Percentiles rank a stretch among this genome's conserved stretches.
These are phyloP conservation scores for Rhytidhysteron rufulum DNA, from an alignment of 2,329 filamentous ascomycete species.

Conservation along the genomic window DNA sequence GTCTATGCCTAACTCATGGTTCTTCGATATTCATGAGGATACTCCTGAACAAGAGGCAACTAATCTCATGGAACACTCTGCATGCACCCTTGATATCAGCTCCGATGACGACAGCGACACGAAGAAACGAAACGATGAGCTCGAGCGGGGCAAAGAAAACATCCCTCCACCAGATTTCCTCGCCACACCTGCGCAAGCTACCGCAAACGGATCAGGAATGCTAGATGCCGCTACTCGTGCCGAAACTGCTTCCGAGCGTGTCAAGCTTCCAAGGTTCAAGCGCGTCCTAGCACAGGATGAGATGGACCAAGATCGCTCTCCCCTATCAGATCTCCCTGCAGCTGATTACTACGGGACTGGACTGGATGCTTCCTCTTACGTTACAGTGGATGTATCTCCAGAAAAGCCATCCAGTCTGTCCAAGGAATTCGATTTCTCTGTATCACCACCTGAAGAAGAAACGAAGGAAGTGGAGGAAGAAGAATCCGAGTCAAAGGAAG, in stretches of 20 bases:
- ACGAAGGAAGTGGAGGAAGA: background rate
- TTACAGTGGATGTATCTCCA: constrained; percentile 33
- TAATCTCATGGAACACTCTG: constrained; percentile 88
- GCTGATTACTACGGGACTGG: constrained; percentile 38
- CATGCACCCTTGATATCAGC: constrained; percentile 80
- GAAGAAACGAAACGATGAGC: constrained; percentile 53
- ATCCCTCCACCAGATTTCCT: constrained; percentile 62
- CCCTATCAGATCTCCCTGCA: constrained; percentile 33
- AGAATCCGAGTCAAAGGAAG: constrained; percentile 6
- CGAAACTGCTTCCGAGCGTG: constrained; percentile 11
- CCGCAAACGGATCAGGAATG: constrained; percentile 11
- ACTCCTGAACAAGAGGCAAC: constrained; percentile 85
- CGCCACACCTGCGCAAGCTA: constrained; percentile 13
- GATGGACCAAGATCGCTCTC: constrained; percentile 38
- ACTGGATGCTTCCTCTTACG: constrained; percentile 28
- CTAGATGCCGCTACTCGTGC: constrained; percentile 7
- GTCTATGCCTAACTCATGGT: constrained; percentile 63
- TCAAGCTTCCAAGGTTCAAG: constrained; percentile 25
- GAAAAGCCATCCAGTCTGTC: constrained; percentile 32
- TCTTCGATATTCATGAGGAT: constrained; percentile 94
- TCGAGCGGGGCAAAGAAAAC: constrained; percentile 81
- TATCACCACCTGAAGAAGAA: background rate
- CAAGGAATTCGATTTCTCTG: constrained; percentile 26
- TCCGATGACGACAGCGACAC: constrained; percentile 74
- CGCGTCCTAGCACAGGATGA: constrained; percentile 28